These are phyloP conservation scores for Darksidea phi DNA, from an alignment of 495 filamentous ascomycete species.

Conservation along the genomic window DNA sequence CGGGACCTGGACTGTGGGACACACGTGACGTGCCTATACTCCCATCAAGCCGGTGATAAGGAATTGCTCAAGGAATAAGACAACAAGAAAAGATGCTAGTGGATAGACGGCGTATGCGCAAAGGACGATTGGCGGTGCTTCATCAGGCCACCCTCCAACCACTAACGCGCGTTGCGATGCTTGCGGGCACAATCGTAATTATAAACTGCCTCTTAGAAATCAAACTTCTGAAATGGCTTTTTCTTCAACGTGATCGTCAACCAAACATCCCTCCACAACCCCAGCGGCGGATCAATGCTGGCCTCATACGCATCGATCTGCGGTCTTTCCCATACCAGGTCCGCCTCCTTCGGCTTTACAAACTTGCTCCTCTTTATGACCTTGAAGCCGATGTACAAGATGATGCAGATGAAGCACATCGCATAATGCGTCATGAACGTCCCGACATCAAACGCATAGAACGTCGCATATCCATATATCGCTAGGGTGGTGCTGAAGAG, in stretches of 20 bases:
- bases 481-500: slow-evolving; percentile 14
- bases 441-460: slow-evolving; percentile 27
- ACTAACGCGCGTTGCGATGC: too few relatives aligned
- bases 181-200: too few relatives aligned
- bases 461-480: slow-evolving; percentile 29
- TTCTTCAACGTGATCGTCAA: slow-evolving; percentile 13
- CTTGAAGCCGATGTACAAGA: slow-evolving; percentile 29
- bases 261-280: slow-evolving; percentile 26
- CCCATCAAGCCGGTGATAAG: too few relatives aligned
- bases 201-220: too few relatives aligned
- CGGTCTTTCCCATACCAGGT: slow-evolving; percentile 40
- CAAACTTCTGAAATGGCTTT: not conserved
- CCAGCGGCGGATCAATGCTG: slow-evolving; percentile 28
- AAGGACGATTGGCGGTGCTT: too few relatives aligned
- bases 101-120: too few relatives aligned
- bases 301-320: slow-evolving; percentile 34
- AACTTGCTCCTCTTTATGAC: slow-evolving; percentile 25
- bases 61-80: too few relatives aligned
- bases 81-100: too few relatives aligned
- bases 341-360: slow-evolving; percentile 28
- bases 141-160: too few relatives aligned
- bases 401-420: slow-evolving; percentile 27
- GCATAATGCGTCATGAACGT: slow-evolving; percentile 33
- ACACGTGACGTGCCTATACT: too few relatives aligned
- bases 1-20: too few relatives aligned